Conservation (phyloP, 1,284 basidiomycete species). For the Rhodotorula sp. region DNA sequence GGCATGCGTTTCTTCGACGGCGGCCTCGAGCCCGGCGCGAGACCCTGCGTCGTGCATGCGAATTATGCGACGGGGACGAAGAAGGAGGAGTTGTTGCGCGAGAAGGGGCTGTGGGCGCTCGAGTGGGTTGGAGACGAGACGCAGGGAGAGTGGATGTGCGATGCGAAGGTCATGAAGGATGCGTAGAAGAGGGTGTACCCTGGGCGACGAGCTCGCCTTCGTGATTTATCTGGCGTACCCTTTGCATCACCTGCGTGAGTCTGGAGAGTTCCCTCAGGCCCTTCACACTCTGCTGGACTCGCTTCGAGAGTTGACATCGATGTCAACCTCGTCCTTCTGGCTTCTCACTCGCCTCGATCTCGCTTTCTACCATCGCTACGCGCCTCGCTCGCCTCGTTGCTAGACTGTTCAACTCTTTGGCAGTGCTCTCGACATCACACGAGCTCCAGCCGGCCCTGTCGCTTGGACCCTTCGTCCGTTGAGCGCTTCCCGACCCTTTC, state of each 20-base stretch:
- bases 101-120: slow-evolving; percentile 37
- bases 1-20: slow-evolving; percentile 39
- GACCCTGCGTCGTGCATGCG: slow-evolving; percentile 39
- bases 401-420: background rate
- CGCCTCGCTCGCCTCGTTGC: background rate
- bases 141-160: slow-evolving; percentile 25
- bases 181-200: slow-evolving; percentile 10
- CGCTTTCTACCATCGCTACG: background rate
- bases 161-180: slow-evolving; percentile 21
- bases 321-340: background rate
- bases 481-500: background rate
- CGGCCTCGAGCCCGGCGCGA: slow-evolving; percentile 27
- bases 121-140: slow-evolving; percentile 8
- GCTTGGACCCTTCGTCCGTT: background rate
- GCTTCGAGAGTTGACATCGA: background rate
- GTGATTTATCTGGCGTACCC: no score
- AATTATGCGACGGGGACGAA: slow-evolving; percentile 38
- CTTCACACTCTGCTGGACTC: no score
- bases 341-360: background rate
- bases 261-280: no score
- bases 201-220: no score
- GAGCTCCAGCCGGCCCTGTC: background rate
- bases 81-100: slow-evolving; percentile 33
- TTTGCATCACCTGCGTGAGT: no score
- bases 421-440: background rate